phyloP scores from a whole-genome alignment of 306 rosid species.

The Ammopiptanthus mongolicus region DNA sequence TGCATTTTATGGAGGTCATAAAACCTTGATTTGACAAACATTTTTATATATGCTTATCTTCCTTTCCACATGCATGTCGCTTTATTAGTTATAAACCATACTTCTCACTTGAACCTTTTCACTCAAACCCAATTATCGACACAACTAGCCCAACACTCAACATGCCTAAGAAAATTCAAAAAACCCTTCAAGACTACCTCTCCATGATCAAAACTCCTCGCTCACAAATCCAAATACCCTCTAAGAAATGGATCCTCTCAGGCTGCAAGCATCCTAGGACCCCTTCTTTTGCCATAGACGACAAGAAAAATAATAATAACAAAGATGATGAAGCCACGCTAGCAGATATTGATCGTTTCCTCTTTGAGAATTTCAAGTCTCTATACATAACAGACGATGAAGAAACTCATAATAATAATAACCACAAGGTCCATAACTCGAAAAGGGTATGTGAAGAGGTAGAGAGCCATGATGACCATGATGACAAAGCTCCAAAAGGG shows the following conservation, averaged over 20 bases:
- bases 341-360: conserved; percentile 60
- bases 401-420: neutral
- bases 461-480: neutral
- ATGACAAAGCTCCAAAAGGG: neutral
- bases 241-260: conserved; percentile 52
- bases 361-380: conserved; percentile 72
- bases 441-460: neutral
- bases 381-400: conserved; percentile 38
- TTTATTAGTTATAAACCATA: conserved; percentile 27
- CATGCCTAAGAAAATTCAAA: conserved; percentile 59
- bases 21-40: neutral
- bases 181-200: conserved; percentile 40
- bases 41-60: neutral
- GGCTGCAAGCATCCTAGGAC: conserved; percentile 62
- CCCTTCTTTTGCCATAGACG: conserved; percentile 44
- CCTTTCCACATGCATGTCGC: neutral
- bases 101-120: neutral
- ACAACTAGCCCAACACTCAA: neutral
- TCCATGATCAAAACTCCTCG: conserved; percentile 42
- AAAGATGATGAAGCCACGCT: conserved; percentile 51
- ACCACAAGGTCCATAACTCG: neutral
- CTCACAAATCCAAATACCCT: conserved; percentile 32
- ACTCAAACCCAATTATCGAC: neutral
- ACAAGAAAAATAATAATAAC: neutral
- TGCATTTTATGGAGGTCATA: neutral